Percentiles rank a stretch among this genome's conserved stretches.
Conservation (phyloP, 2,329 filamentous ascomycete species). For the Colletotrichum sp. region DNA sequence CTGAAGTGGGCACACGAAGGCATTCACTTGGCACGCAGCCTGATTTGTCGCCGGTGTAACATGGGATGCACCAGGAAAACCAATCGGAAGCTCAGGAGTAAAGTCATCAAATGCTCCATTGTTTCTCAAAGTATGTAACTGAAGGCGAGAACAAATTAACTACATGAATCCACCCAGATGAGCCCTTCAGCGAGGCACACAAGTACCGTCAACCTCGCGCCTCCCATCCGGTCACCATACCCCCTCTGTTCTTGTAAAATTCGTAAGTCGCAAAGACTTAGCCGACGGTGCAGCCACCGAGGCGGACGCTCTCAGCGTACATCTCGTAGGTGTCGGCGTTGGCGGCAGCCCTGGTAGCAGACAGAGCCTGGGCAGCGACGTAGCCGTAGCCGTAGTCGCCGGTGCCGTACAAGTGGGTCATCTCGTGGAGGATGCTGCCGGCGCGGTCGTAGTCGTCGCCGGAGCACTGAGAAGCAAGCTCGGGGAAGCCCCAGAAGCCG, state of each 20-base stretch:
- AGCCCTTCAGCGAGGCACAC: not conserved
- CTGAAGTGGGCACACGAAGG: not conserved
- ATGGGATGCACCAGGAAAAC: not conserved
- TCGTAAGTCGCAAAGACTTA: not conserved
- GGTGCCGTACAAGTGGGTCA: constrained; percentile 17
- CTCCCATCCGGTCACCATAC: not conserved
- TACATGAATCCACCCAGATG: not conserved
- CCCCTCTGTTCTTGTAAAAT: not conserved
- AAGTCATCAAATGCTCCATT: not conserved
- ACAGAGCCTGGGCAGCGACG: constrained; percentile 6
- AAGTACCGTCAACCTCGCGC: not conserved
- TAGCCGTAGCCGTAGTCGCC: constrained; percentile 11
- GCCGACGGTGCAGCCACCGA: constrained; percentile 16
- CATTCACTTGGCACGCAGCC: not conserved
- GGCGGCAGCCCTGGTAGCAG: constrained; percentile 6
- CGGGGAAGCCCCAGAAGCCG: constrained; percentile 19
- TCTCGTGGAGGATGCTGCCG: constrained; percentile 16
- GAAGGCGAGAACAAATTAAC: not conserved
- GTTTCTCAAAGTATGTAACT: not conserved
- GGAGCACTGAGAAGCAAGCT: constrained; percentile 2
- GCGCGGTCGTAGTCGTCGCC: constrained; percentile 17
- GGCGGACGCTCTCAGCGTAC: constrained; percentile 17
- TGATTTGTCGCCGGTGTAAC: not conserved
- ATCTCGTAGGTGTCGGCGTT: constrained; percentile 21
- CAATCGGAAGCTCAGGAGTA: not conserved